Percentiles rank a stretch among this genome's conserved stretches.
Conservation (phyloP, 345 rosid species). For the Aquilaria sinensis region DNA sequence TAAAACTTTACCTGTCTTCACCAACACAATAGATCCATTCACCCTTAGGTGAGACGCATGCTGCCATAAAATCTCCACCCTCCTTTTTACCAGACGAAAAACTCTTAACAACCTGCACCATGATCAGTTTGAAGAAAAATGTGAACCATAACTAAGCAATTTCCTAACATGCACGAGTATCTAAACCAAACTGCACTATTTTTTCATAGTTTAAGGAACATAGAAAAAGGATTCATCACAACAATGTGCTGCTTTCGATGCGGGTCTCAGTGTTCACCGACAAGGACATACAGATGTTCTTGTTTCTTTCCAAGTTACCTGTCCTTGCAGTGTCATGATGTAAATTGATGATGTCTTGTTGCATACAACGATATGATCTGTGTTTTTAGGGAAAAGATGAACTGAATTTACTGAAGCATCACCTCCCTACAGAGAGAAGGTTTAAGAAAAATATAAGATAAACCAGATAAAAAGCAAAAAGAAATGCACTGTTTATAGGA, state of each 20-base stretch:
- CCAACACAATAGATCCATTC: conserved; percentile 97
- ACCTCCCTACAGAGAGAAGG: conserved; percentile 56
- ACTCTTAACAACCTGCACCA: conserved; percentile 86
- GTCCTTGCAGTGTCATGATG: conserved; percentile 98
- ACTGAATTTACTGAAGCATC: conserved; percentile 98
- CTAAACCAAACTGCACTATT: background rate
- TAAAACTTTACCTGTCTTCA: conserved; percentile 63
- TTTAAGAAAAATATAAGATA: conserved; percentile 13
- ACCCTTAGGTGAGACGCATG: conserved; percentile 90
- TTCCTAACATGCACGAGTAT: background rate
- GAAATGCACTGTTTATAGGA: conserved; percentile 5
- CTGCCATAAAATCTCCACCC: conserved; percentile 95
- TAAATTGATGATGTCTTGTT: conserved; percentile 88
- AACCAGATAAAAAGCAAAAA: background rate
- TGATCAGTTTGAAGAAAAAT: conserved; percentile 9
- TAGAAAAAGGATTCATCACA: too few relatives aligned
- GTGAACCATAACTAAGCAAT: conserved; percentile 14
- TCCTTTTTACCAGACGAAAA: conserved; percentile 97
- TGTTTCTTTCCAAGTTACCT: conserved; percentile 37
- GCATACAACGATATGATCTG: conserved; percentile 88
- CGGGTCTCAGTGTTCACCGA: too few relatives aligned
- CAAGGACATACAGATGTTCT: too few relatives aligned
- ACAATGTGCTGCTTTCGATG: too few relatives aligned
- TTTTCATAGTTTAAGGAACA: background rate
- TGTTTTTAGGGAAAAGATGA: conserved; percentile 82